A percentile compares a stretch with the other conserved stretches of the same genome.
These are phyloP conservation scores for Paramecium biaurelia DNA, from an alignment of 73 alveolate species.

Conservation along the genomic window DNA sequence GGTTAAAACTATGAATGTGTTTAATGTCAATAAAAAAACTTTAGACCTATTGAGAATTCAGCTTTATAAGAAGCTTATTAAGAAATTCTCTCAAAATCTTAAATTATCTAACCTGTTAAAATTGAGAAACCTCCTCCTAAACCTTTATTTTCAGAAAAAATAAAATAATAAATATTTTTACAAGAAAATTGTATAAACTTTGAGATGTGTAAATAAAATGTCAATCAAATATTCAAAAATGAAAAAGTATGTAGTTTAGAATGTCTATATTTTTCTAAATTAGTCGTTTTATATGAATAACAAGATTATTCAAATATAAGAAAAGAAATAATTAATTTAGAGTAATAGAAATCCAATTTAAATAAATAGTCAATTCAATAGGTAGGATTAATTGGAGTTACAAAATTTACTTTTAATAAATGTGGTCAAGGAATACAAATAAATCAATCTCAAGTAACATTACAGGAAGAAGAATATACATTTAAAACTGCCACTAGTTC, in stretches of 20 bases:
- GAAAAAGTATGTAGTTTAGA: neutral
- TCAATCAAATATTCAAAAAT: neutral
- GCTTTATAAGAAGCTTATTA: neutral
- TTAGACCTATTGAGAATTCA: neutral
- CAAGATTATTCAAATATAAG: neutral
- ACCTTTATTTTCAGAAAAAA: neutral
- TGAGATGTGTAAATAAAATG: neutral
- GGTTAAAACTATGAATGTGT: neutral
- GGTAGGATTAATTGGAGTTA: neutral
- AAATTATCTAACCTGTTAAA: neutral
- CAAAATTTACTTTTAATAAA: neutral
- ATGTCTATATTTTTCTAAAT: neutral
- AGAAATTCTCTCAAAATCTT: neutral
- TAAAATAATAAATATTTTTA: neutral
- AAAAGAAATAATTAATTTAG: neutral
- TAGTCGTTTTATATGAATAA: neutral
- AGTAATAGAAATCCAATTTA: neutral
- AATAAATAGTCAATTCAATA: neutral
- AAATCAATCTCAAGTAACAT: conserved; percentile 66
- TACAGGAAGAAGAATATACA: conserved; percentile 82
- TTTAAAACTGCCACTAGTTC: conserved; percentile 80
- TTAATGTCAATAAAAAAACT: neutral
- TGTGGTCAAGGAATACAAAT: neutral
- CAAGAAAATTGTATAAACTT: neutral
- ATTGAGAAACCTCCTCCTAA: neutral